These are phyloP conservation scores for Cryphonectria japonica DNA, from an alignment of 2,329 filamentous ascomycete genomes.

Conservation along the genomic window DNA sequence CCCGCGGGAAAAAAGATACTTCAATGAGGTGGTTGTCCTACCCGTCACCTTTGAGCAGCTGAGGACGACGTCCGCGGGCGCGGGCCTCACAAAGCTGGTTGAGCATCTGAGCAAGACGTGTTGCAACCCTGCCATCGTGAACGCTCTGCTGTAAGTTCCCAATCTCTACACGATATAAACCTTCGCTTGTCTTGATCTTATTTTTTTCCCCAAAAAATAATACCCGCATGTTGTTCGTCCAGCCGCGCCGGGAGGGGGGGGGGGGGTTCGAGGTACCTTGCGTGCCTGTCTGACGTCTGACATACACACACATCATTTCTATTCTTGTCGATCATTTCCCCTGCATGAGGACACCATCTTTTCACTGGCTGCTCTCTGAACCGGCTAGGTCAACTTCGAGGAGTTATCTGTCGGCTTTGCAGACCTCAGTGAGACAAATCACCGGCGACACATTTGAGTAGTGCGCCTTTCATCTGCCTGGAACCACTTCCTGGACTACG, in stretches of 20 bases:
- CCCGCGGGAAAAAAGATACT: conserved; percentile 51
- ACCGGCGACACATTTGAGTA: not conserved
- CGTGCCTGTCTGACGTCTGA: not conserved
- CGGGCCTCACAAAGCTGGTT: conserved; percentile 61
- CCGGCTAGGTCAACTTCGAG: not conserved
- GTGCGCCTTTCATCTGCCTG: not conserved
- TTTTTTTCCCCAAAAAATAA: too few species aligned
- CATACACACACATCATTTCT: not conserved
- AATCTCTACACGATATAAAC: not conserved
- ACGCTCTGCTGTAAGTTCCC: conserved; percentile 68
- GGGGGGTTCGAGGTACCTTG: not conserved
- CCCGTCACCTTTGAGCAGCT: conserved; percentile 76
- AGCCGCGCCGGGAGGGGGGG: not conserved
- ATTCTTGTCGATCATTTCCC: not conserved
- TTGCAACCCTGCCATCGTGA: conserved; percentile 71
- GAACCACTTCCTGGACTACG: not conserved
- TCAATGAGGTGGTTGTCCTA: conserved; percentile 63
- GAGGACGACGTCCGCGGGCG: conserved; percentile 66
- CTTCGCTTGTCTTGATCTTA: not conserved
- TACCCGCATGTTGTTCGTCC: not conserved
- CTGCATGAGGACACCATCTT: not conserved
- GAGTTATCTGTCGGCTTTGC: not conserved
- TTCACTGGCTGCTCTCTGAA: not conserved
- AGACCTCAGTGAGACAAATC: not conserved
- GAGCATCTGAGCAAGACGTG: conserved; percentile 65